These are phyloP conservation scores for Geum urbanum DNA, from an alignment of 306 rosid species.

Conservation along the genomic window DNA sequence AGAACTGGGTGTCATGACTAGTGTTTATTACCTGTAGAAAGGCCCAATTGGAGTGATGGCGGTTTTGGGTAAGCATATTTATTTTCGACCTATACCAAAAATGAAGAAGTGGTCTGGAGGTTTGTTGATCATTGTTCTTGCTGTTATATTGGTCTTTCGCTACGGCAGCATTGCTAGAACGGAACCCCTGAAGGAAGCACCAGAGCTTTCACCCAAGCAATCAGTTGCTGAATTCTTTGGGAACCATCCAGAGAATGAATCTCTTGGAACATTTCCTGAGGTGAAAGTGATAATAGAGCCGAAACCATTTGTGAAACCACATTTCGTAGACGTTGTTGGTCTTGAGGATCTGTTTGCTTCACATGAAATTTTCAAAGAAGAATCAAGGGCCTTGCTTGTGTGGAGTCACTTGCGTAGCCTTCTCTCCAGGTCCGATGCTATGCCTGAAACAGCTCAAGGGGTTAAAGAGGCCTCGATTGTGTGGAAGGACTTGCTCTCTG, in stretches of 20 bases:
- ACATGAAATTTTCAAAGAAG: constrained; percentile 37
- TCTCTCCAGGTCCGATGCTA: constrained; percentile 72
- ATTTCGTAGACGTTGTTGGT: constrained; percentile 49
- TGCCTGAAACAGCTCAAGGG: constrained; percentile 79
- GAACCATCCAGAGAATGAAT: constrained; percentile 35
- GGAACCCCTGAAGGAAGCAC: constrained; percentile 33
- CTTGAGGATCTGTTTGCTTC: constrained; percentile 50
- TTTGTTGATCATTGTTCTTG: constrained; percentile 55
- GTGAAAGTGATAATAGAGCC: constrained; percentile 20
- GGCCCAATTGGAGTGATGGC: neutral
- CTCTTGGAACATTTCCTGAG: constrained; percentile 26
- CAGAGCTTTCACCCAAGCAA: constrained; percentile 29
- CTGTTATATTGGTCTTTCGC: constrained; percentile 46
- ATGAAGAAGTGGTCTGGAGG: constrained; percentile 96
- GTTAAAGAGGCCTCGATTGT: constrained; percentile 82
- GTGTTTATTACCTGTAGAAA: constrained; percentile 1
- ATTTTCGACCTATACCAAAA: constrained; percentile 27
- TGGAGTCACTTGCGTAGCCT: constrained; percentile 60
- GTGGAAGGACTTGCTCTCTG: constrained; percentile 63
- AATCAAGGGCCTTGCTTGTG: constrained; percentile 49
- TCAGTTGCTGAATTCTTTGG: constrained; percentile 58
- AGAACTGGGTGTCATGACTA: constrained; percentile 1
- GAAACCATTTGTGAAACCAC: constrained; percentile 38
- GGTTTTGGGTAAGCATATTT: neutral
- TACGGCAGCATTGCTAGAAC: constrained; percentile 43